These are phyloP conservation scores for Macaranga tanarius DNA, from an alignment of 441 rosid genomes.

Conservation along the genomic window DNA sequence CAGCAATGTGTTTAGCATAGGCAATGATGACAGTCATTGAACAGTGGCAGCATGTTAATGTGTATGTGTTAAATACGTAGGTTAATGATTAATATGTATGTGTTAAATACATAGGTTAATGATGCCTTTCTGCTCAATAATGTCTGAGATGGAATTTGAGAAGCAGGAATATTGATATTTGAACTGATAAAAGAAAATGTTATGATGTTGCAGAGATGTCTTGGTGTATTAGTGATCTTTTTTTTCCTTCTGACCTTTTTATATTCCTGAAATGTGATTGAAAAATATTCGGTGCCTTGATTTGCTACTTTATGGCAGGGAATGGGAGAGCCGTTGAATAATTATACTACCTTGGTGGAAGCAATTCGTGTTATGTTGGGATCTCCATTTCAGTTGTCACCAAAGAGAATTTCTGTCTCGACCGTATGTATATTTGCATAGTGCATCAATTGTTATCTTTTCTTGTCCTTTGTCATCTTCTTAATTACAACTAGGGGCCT, in stretches of 20 bases:
- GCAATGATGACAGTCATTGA: background rate
- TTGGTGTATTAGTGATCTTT: background rate
- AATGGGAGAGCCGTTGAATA: constrained; percentile 98
- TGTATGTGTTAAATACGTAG: too few relatives aligned
- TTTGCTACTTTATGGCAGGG: constrained; percentile 54
- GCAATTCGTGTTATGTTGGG: constrained; percentile 72
- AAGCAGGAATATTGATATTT: background rate
- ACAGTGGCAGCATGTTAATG: too few relatives aligned
- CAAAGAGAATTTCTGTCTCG: constrained; percentile 83
- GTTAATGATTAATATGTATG: too few relatives aligned
- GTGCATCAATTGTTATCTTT: too few relatives aligned
- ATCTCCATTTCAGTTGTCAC: constrained; percentile 79
- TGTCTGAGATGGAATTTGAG: background rate
- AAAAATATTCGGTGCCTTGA: constrained; percentile 17
- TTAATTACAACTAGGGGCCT: too few relatives aligned
- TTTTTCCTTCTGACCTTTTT: too few relatives aligned
- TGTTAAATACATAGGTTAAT: background rate
- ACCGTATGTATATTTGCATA: too few relatives aligned
- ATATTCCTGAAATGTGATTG: background rate
- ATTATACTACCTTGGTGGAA: constrained; percentile 81
- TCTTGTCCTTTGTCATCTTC: too few relatives aligned
- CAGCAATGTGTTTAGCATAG: background rate
- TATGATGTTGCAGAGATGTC: background rate
- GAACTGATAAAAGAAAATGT: background rate
- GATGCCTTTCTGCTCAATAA: background rate